Base-by-base conservation (phyloP, 306 rosid species). In the Cercis canadensis region DNA sequence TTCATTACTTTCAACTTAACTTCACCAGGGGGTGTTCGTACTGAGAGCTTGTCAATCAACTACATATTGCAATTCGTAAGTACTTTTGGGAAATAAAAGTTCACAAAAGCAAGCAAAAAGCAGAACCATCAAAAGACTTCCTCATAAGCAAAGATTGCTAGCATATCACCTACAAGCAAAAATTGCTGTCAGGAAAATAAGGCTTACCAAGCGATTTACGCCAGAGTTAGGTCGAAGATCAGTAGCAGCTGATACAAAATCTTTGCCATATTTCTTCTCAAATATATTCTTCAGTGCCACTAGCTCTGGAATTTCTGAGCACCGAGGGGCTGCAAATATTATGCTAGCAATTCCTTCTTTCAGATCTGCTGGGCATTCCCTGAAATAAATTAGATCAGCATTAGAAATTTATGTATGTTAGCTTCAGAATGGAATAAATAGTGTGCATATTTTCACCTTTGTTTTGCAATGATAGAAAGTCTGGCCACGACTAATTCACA, bases 1-100 rank as follows among this genome's bases (percentile, higher is more conserved):
- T 95, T 91, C 89, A 95, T 46, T 66, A 87, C 78, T 65, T 91
- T 91, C 78, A 95, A 72, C 77, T 95, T 95, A 14, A 83, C 84
- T 82, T 87, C 89, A 62, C 91, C 88, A 0, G 73, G 29, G n/a
- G 91, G 91, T 32, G 92, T 87, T 87, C 96, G 89, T 44, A 95
- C 96, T 0, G 99, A 95, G 75, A 95, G 99, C 82, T 95, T 95
- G 81, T 95, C 99, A 15, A 95, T 92, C 65, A 95, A 86, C 99
- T 95, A 68, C 15, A 69, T 65, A 65, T 34, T 44, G 72, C 46
- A 67, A 57, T 61, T 40, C 74, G 57, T 29, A 65, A 65, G 53
- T 67, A 53, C 52, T 50, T 18, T 13, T 12, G 63, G 43, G 52
- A 57, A 52, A 37, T 46, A 67, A 50, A 24, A 24, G 3, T 24